Conservation (phyloP, 192 early-diverging fungal species). For the Backusella tarrabulga region DNA sequence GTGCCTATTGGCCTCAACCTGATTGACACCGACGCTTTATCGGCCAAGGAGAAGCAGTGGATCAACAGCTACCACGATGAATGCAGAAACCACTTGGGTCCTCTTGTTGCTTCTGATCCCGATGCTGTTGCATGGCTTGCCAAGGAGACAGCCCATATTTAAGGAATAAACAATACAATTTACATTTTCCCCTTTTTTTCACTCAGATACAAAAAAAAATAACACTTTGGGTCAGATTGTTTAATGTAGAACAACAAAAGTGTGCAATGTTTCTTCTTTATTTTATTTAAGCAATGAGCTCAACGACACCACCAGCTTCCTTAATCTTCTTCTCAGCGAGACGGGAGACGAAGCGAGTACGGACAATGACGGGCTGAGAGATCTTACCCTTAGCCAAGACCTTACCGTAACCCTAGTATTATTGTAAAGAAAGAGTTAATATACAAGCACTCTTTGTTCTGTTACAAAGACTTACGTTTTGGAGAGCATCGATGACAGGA, state of each 20-base stretch:
- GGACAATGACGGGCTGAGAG: constrained; percentile 94
- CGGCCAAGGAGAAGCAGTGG: constrained; percentile 76
- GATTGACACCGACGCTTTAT: constrained; percentile 65
- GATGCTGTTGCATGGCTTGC: constrained; percentile 80
- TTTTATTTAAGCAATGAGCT: constrained; percentile 55
- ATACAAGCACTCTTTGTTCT: background rate
- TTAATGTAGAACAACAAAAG: background rate
- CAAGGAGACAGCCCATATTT: constrained; percentile 69
- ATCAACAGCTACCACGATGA: constrained; percentile 81
- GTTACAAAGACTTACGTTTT: constrained; percentile 27
- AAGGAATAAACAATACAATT: background rate
- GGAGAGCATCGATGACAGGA: constrained; percentile 89
- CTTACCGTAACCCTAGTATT: constrained; percentile 89
- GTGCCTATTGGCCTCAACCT: constrained; percentile 86
- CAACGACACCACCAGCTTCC: constrained; percentile 86
- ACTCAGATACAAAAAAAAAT: background rate
- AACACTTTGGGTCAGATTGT: background rate
- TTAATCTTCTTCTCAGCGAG: constrained; percentile 99
- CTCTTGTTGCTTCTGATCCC: constrained; percentile 66
- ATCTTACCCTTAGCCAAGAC: constrained; percentile 94
- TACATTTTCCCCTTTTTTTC: too few species aligned
- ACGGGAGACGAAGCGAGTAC: constrained; percentile 89
- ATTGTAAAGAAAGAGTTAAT: background rate
- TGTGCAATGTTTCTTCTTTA: background rate
- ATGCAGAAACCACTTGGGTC: constrained; percentile 74